These are phyloP conservation scores for Puccinia sorghi DNA, from an alignment of 1,284 basidiomycete species.

Conservation along the genomic window DNA sequence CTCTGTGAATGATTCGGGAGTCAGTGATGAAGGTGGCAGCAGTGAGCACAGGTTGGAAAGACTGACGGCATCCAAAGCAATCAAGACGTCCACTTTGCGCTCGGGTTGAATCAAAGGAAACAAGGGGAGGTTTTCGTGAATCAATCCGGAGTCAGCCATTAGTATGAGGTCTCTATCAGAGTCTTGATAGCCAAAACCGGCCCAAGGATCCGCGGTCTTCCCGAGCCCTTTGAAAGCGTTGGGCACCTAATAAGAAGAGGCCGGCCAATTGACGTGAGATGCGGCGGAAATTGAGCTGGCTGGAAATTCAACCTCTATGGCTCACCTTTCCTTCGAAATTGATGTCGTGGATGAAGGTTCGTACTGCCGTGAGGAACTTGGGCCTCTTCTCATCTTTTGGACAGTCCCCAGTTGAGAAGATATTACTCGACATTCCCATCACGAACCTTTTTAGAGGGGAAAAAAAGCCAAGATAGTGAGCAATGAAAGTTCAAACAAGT, in stretches of 20 bases:
- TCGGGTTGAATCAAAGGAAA: conserved; percentile 47
- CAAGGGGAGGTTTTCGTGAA: conserved; percentile 39
- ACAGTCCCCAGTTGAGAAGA: conserved; percentile 25
- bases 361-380: background rate
- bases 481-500: background rate
- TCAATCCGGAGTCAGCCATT: conserved; percentile 45
- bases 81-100: conserved; percentile 41
- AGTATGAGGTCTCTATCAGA: conserved; percentile 25
- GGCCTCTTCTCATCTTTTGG: conserved; percentile 22
- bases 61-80: conserved; percentile 46
- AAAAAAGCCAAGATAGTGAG: background rate
- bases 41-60: background rate
- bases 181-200: conserved; percentile 15
- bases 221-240: conserved; percentile 44
- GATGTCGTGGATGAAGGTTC: conserved; percentile 10
- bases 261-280: too few species aligned
- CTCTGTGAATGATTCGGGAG: background rate
- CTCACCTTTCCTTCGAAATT: conserved; percentile 47
- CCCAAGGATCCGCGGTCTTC: background rate
- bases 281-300: background rate
- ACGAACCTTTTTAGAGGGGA: conserved; percentile 12
- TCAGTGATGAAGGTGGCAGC: background rate
- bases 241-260: conserved; percentile 18
- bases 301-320: background rate
- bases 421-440: conserved; percentile 46